A percentile compares a stretch with the other conserved stretches of the same genome.
Conservation (phyloP, 1,139 yeast genomes). For the Pichia kudriavzevii region DNA sequence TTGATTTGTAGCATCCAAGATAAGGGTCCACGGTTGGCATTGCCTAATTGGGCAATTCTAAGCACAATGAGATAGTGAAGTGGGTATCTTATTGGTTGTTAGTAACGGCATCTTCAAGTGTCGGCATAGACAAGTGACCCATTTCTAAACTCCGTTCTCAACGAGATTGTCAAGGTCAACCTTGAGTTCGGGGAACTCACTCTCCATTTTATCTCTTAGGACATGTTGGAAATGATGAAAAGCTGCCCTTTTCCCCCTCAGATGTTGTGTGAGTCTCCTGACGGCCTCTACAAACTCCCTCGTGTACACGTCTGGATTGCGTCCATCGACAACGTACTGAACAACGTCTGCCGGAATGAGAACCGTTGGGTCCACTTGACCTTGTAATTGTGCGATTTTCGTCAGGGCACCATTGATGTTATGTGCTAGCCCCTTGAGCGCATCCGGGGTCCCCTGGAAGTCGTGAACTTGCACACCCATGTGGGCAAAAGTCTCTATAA, state of each 20-base stretch:
- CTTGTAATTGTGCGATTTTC: conserved; percentile 18
- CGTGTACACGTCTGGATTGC: conserved; percentile 95
- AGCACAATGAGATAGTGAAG: no score
- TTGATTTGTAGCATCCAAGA: no score
- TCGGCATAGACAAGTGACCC: no score
- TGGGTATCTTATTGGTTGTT: no score
- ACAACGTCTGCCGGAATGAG: conserved; percentile 73
- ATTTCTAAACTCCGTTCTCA: no score
- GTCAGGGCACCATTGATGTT: conserved; percentile 25
- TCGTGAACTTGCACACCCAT: conserved; percentile 90
- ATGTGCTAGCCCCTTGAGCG: conserved; percentile 45
- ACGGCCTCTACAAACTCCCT: conserved; percentile 93
- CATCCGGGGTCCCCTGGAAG: conserved; percentile 74
- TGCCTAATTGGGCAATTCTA: no score
- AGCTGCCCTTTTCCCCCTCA: conserved; percentile 74
- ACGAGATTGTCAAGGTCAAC: no score
- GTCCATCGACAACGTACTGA: conserved; percentile 85
- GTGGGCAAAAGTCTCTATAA: conserved; percentile 82
- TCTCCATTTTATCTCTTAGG: conserved; percentile 58
- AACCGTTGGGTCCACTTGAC: no score
- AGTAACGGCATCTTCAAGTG: no score
- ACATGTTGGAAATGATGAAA: conserved; percentile 52
- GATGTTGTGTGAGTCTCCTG: conserved; percentile 76
- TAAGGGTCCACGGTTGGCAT: no score
- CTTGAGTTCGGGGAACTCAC: conserved; percentile 80